A percentile compares a stretch with the other conserved stretches of the same genome.
Evolutionary conservation across 208 protist species (phyloP).

Genomic region (Herpetomonas samuelpessoai): DNA sequence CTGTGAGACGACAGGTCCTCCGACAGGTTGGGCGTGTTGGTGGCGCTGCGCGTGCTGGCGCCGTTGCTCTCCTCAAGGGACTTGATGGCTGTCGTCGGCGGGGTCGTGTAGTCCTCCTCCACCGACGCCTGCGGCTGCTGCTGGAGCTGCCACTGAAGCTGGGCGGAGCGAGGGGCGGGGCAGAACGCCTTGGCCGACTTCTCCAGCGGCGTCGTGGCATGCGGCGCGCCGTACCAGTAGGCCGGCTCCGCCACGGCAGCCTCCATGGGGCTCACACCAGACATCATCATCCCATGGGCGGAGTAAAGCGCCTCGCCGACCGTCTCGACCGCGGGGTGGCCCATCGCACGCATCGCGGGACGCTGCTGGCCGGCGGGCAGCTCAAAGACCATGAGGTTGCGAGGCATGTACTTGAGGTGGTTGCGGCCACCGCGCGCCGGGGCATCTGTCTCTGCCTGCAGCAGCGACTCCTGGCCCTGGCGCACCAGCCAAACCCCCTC

Average conservation of each 20-base stretch:
- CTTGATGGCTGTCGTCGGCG: neutral
- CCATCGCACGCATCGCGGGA: neutral
- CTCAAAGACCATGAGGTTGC: constrained; percentile 62
- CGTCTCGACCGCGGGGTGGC: neutral
- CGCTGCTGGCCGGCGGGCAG: constrained; percentile 13
- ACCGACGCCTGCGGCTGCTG: too few species aligned
- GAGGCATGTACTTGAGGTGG: constrained; percentile 64
- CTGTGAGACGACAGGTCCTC: neutral
- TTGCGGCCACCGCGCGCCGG: constrained; percentile 14
- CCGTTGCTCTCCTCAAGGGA: neutral
- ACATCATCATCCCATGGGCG: neutral
- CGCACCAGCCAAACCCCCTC: constrained; percentile 65
- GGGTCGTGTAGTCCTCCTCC: too few species aligned
- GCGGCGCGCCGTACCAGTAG: neutral
- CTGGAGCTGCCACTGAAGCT: too few species aligned
- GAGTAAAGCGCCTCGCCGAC: neutral
- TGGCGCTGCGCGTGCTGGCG: neutral
- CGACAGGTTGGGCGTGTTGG: neutral
- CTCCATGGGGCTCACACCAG: too few species aligned
- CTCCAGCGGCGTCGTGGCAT: neutral
- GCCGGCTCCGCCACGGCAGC: too few species aligned
- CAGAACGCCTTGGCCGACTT: too few species aligned
- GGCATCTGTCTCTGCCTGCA: constrained; percentile 27
- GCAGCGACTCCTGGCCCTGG: constrained; percentile 12
- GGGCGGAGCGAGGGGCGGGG: neutral